phyloP scores from a whole-genome alignment of 257 asterid species.

The Marsdenia floribunda region DNA sequence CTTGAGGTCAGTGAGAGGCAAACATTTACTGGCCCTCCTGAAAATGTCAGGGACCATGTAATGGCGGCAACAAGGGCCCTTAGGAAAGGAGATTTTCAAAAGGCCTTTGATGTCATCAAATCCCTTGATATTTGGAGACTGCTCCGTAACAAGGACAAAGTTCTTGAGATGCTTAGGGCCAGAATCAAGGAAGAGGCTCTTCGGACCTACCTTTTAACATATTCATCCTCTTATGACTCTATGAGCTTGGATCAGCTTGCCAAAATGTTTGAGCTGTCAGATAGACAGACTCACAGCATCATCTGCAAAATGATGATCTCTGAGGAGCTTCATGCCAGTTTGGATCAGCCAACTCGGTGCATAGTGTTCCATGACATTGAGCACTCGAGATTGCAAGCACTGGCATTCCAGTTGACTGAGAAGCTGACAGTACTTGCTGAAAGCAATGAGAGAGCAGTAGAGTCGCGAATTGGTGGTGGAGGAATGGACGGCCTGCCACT shows the following conservation, averaged over 20 bases:
- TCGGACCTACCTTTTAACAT: constrained; percentile 80
- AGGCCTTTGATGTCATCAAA: constrained; percentile 56
- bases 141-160: constrained; percentile 56
- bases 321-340: constrained; percentile 88
- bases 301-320: constrained; percentile 85
- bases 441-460: constrained; percentile 75
- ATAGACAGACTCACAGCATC: constrained; percentile 54
- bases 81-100: constrained; percentile 70
- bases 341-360: constrained; percentile 93
- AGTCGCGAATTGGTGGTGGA: constrained; percentile 76
- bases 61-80: constrained; percentile 94
- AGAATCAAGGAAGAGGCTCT: constrained; percentile 91
- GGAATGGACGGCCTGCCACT: constrained; percentile 70
- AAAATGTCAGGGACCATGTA: constrained; percentile 90
- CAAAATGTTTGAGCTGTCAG: constrained; percentile 74
- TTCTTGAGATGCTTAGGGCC: constrained; percentile 72
- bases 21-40: constrained; percentile 90
- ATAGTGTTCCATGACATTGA: constrained; percentile 75
- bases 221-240: constrained; percentile 65
- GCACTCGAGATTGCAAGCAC: constrained; percentile 71
- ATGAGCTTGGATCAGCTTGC: constrained; percentile 74
- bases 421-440: constrained; percentile 78
- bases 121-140: constrained; percentile 88
- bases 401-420: constrained; percentile 77
- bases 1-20: constrained; percentile 86